A percentile compares a stretch with the other conserved stretches of the same genome.
phyloP scores from a whole-genome alignment of 371 early-diverging fungal species.

The Nosema granulosis region DNA sequence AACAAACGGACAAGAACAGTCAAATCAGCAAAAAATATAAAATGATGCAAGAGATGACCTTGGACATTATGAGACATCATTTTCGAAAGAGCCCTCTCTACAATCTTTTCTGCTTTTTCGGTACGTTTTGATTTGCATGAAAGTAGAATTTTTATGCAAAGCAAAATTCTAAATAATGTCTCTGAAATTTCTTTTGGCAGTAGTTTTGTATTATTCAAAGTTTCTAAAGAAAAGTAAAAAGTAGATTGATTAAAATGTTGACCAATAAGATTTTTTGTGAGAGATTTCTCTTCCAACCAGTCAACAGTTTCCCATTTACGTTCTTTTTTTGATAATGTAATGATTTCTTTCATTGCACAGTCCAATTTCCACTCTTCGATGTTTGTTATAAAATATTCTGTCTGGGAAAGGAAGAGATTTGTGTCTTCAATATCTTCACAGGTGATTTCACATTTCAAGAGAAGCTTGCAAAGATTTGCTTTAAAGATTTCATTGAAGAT shows the following conservation, averaged over 20 bases:
- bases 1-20: background rate
- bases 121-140: conserved; percentile 14
- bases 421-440: background rate
- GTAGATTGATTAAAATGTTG: no score
- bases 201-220: background rate
- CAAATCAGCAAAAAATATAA: conserved; percentile 25
- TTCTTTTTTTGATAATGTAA: conserved; percentile 14
- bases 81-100: conserved; percentile 26
- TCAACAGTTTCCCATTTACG: background rate
- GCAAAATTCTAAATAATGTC: conserved; percentile 6
- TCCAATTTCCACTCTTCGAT: conserved; percentile 32
- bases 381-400: conserved; percentile 22
- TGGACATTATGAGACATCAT: background rate
- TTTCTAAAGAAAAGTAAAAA: no score
- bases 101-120: conserved; percentile 15
- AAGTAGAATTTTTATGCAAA: conserved; percentile 24
- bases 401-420: conserved; percentile 9
- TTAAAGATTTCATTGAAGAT: conserved; percentile 18
- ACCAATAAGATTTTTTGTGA: no score
- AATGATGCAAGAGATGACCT: no score
- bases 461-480: conserved; percentile 3
- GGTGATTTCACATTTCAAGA: conserved; percentile 4
- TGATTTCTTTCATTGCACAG: conserved; percentile 38
- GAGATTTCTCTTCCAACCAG: background rate
- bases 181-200: conserved; percentile 21